Evolutionary conservation across 805 yeast species (phyloP).

Genomic region (Nakazawaea pomicola): DNA sequence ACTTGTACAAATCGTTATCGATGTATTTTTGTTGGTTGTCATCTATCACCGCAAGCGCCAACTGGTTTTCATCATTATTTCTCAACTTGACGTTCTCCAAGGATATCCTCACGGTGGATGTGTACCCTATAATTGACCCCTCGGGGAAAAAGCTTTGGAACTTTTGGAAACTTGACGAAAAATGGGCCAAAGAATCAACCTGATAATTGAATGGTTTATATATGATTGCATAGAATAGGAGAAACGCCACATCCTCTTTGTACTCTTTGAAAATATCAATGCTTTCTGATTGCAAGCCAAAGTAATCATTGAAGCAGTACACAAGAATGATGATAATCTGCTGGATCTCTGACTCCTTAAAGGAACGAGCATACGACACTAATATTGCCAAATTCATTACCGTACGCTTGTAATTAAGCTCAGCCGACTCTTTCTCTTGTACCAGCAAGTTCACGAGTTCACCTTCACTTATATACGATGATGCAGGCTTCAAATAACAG

Average conservation of each 20-base stretch:
- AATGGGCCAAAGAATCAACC: neutral
- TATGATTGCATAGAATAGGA: neutral
- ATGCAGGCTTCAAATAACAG: slow-evolving; percentile 1
- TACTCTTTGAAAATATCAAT: neutral
- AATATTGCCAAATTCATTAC: neutral
- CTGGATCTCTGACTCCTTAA: slow-evolving; percentile 2
- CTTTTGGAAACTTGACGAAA: neutral
- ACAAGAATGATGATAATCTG: neutral
- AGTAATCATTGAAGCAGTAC: neutral
- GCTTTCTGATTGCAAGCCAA: neutral
- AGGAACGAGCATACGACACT: neutral
- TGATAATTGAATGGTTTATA: neutral
- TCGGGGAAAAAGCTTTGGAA: neutral
- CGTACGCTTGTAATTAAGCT: neutral
- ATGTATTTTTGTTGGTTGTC: neutral
- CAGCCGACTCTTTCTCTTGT: neutral
- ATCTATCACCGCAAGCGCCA: neutral
- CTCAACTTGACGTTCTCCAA: neutral
- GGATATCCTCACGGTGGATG: neutral
- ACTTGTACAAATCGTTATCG: neutral
- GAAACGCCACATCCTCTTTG: neutral
- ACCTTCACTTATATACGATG: neutral
- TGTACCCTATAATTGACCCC: neutral
- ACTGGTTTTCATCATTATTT: too few species aligned
- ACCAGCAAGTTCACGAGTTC: neutral